phyloP scores from a whole-genome alignment of 2,329 filamentous ascomycete species.

The Madurella mycetomatis region DNA sequence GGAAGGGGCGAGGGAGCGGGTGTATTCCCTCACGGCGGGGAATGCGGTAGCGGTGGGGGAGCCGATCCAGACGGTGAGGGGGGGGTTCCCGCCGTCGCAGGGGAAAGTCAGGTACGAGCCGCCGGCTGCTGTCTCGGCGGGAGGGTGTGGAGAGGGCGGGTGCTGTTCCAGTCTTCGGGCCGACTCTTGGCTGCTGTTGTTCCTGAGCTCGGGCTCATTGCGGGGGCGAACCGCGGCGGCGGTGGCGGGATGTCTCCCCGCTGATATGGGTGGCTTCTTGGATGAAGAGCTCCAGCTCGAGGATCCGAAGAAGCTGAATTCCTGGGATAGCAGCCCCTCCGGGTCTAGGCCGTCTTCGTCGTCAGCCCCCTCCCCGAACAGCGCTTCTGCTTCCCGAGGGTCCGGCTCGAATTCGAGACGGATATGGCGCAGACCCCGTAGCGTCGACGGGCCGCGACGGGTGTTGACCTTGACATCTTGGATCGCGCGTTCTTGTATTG shows the following conservation, averaged over 20 bases:
- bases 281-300: slow-evolving; percentile 25
- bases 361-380: slow-evolving; percentile 26
- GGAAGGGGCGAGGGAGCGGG: slow-evolving; percentile 36
- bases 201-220: background rate
- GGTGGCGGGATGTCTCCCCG: background rate
- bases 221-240: slow-evolving; percentile 1
- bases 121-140: background rate
- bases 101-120: background rate
- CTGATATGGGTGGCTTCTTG: background rate
- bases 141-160: slow-evolving; percentile 15
- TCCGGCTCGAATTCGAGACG: slow-evolving; percentile 51
- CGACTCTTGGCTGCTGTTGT: slow-evolving; percentile 2
- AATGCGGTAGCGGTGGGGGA: slow-evolving; percentile 29
- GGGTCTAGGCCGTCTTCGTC: slow-evolving; percentile 38
- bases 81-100: slow-evolving; percentile 26
- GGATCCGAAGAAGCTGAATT: slow-evolving; percentile 46
- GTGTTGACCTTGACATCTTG: slow-evolving; percentile 26
- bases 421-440: slow-evolving; percentile 51
- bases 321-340: slow-evolving; percentile 39
- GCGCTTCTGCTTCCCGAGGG: slow-evolving; percentile 37
- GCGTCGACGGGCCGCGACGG: slow-evolving; percentile 38
- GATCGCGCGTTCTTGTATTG: slow-evolving; percentile 47
- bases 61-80: slow-evolving; percentile 47
- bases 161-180: slow-evolving; percentile 25
- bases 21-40: slow-evolving; percentile 44